Percentiles rank a stretch among this genome's conserved stretches.
Evolutionary conservation across 164 flowering plant genomes (phyloP).

Genomic region (Magnolia changhungtana): DNA sequence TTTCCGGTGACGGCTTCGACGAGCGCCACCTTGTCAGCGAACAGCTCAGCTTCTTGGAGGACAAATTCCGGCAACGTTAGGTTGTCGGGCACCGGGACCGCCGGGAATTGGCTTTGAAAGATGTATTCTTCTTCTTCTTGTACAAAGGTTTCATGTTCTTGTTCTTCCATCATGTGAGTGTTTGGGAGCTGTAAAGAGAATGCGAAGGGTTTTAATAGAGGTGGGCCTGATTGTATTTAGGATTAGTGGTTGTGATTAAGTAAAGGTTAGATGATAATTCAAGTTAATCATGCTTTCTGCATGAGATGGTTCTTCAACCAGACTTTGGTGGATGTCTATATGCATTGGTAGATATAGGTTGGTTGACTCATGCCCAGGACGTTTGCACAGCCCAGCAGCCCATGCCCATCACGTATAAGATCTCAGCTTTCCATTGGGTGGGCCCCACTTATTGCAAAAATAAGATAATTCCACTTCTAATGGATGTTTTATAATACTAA

Average conservation of each 20-base stretch:
- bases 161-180: not conserved
- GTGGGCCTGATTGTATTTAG: not conserved
- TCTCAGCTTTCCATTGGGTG: not conserved
- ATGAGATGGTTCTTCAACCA: not conserved
- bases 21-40: conserved; percentile 74
- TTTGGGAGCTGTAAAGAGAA: not conserved
- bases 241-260: not conserved
- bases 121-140: conserved; percentile 46
- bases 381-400: not conserved
- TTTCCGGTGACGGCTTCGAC: conserved; percentile 74
- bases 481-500: too few species aligned
- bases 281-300: not conserved
- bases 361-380: conserved; percentile 25
- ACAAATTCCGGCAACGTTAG: conserved; percentile 83
- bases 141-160: not conserved
- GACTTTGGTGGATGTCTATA: conserved; percentile 3
- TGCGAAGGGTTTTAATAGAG: not conserved
- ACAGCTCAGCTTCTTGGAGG: conserved; percentile 59
- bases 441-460: not conserved
- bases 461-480: too few species aligned
- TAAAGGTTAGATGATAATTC: not conserved
- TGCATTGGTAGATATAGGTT: conserved; percentile 9
- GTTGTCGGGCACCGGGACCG: conserved; percentile 66
- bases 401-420: not conserved
- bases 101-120: conserved; percentile 57